These are phyloP conservation scores for Colletotrichum sp. DNA, from an alignment of 2,329 filamentous ascomycete genomes.

Conservation along the genomic window DNA sequence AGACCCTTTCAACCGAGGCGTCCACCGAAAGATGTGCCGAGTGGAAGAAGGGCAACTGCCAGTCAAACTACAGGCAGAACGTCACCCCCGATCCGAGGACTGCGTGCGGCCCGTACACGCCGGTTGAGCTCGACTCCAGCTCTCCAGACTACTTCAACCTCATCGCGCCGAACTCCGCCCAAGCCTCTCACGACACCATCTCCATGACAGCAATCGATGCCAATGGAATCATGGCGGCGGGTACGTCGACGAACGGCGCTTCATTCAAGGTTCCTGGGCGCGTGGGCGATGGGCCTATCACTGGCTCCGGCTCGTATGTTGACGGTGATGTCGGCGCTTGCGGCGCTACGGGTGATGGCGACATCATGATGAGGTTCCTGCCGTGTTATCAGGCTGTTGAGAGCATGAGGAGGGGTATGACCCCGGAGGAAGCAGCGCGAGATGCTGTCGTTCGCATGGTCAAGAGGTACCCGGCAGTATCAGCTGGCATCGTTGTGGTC, in stretches of 20 bases:
- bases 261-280: slow-evolving; percentile 59
- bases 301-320: slow-evolving; percentile 60
- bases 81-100: slow-evolving; percentile 46
- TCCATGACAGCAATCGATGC: slow-evolving; percentile 54
- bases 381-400: slow-evolving; percentile 65
- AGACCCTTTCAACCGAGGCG: slow-evolving; percentile 47
- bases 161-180: slow-evolving; percentile 23
- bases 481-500: slow-evolving; percentile 57
- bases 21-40: slow-evolving; percentile 43
- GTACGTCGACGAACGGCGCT: slow-evolving; percentile 62
- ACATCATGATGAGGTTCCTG: slow-evolving; percentile 62
- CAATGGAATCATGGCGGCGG: slow-evolving; percentile 54
- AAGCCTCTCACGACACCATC: slow-evolving; percentile 56
- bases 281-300: slow-evolving; percentile 61
- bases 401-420: slow-evolving; percentile 54
- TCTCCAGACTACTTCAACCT: slow-evolving; percentile 21
- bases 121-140: slow-evolving; percentile 28
- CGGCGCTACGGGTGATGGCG: slow-evolving; percentile 61
- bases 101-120: slow-evolving; percentile 54
- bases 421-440: slow-evolving; percentile 51
- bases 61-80: slow-evolving; percentile 56
- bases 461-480: slow-evolving; percentile 48
- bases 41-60: slow-evolving; percentile 49
- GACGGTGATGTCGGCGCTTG: slow-evolving; percentile 59
- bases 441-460: slow-evolving; percentile 57